Evolutionary conservation across 257 asterid genomes (phyloP), one percentile per base, ranked within the genome.

Genomic region (Orobanche coerulescens): DNA sequence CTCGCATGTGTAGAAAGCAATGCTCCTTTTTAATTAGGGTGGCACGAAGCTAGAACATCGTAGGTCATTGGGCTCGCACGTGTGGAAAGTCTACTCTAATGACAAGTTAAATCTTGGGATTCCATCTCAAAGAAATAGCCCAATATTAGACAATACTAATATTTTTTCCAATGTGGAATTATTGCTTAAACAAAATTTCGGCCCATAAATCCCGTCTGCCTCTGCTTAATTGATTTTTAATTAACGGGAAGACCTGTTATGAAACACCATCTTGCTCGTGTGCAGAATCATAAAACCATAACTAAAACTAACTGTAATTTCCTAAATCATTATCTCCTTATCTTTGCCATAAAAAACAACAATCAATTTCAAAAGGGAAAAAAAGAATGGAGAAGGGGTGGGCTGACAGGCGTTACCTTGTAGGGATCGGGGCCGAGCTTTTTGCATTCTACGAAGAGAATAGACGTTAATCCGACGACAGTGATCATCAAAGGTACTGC

Each of bases 381-480:
- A 5, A 34, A 7, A 24, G 13, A 13, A 48, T 0, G 1, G 46
- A 47, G 22, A 14, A n/a, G 26, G 5, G 28, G 18, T 0, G 28
- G 43, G 50, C 57, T 18, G 30, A 42, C 22, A 10, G 28, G 67
- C 30, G 34, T 42, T 76, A 82, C 97, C 93, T 84, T 87, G 71
- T 90, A 87, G 9, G 81, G 95, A 70, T 87, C 95, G 67, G 55
- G 28, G 71, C 84, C 95, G 67, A 55, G 28, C 20, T 75, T 73
- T 67, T 83, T 87, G 31, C 88, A 84, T 68, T 84, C 84, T 3
- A 61, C 79, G 19, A 58, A 23, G 30, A 71, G 46, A 1, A 83
- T 10, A 43, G 77, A 61, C 56, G 73, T 12, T 13, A 76, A 64
- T 44, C 82, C 76, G 6, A 60, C 68, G n/a, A 72, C 47, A 61